Percentiles rank a stretch among this genome's conserved stretches.
Evolutionary conservation across 2,329 filamentous ascomycete species (phyloP).

Genomic region (Venturiaceae sp.): DNA sequence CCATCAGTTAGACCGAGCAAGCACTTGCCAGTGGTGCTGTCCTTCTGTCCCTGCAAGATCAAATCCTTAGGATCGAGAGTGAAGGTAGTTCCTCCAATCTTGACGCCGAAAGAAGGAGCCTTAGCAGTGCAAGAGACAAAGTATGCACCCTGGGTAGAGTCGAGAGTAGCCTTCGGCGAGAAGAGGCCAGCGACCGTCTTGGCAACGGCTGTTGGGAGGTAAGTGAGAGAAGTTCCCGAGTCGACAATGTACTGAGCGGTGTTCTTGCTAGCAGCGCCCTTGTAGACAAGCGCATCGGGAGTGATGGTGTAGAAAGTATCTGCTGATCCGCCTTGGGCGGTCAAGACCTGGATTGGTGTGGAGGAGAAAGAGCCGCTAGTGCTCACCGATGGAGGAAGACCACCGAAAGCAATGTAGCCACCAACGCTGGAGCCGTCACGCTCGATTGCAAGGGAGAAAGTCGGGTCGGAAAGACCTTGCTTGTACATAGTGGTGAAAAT

Average conservation of each 20-base stretch:
- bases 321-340: conserved; percentile 10
- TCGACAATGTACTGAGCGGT: conserved; percentile 29
- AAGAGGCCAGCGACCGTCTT: conserved; percentile 30
- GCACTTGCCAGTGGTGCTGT: conserved; percentile 15
- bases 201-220: conserved; percentile 28
- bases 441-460: conserved; percentile 40
- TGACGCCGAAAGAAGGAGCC: conserved; percentile 30
- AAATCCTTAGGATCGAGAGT: conserved; percentile 20
- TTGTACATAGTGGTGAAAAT: conserved; percentile 42
- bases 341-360: conserved; percentile 24
- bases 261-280: conserved; percentile 2
- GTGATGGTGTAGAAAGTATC: conserved; percentile 26
- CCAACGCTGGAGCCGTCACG: conserved; percentile 18
- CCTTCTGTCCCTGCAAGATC: conserved; percentile 17
- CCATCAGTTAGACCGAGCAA: conserved; percentile 22
- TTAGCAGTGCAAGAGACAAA: conserved; percentile 32
- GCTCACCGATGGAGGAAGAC: conserved; percentile 34
- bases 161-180: conserved; percentile 28
- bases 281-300: conserved; percentile 21
- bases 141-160: conserved; percentile 20
- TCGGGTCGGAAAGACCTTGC: conserved; percentile 29
- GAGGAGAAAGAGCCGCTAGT: conserved; percentile 23
- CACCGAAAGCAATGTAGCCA: conserved; percentile 40
- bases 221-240: conserved; percentile 32
- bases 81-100: conserved; percentile 26